Evolutionary conservation across 345 rosid genomes (phyloP), one percentile per base, ranked within the genome.

Genomic region (Brassica carinata): DNA sequence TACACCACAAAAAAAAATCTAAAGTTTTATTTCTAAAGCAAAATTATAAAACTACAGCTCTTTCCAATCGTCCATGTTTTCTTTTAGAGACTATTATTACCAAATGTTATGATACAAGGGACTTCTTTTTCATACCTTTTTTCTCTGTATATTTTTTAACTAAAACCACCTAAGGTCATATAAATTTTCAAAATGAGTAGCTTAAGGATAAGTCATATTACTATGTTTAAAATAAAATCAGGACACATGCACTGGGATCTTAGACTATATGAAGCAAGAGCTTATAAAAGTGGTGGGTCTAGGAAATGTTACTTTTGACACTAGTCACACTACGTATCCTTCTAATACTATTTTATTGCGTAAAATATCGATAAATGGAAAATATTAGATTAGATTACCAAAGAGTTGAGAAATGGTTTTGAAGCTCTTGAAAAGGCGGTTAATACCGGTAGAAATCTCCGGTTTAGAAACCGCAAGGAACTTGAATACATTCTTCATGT

Each of bases 401-500:
- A 91, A 89, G 45, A 87, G 81, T 45, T 89, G 94, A 80, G 92
- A 85, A 71, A 91, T 62, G 53, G 81, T 87, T 83, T 90, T 91
- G 82, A 91, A 81, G 78, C 83, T 80, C 82, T 87, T 91, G 75
- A 86, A 81, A n/a, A 91, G 81, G 85, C 87, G 86, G 23, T 91
- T 85, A 19, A 89, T 82, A 6, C 93, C 85, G 38, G 74, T 77
- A 59, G 97, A 87, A 10, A 90, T 77, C 33, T 88, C 91, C 34
- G 92, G 92, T 84, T 88, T 91, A 6, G 87, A 79, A 19, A 73
- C 77, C 0, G 88, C 57, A 0, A 77, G 78, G 45, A 81, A 75
- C 82, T 79, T 85, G 67, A 80, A 80, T 55, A 79, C 76, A 68
- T 57, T 82, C 91, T 85, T 90, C 85, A 84, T 84, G 77, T 83